Base-by-base conservation (phyloP, 805 yeast species). In the Candida caryicola region DNA sequence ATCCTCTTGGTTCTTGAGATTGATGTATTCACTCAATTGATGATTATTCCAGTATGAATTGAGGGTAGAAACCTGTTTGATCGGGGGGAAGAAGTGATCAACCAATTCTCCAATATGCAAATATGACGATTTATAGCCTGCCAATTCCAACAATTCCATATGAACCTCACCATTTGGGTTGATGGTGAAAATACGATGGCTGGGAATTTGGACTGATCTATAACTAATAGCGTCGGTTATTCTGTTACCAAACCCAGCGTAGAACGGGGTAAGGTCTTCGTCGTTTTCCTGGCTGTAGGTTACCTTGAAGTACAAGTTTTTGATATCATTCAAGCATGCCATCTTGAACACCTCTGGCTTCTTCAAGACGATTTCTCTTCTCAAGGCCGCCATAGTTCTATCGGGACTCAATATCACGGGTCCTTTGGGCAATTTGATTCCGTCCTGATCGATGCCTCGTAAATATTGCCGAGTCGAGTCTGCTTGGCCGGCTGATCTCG, bases 271-370 rank as follows among this genome's bases (percentile, higher is more conserved):
- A 33, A 76, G 66, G 10, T 49, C 58, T 4, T 39, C 47, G 14
- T 47, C 44, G 5, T 31, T 41, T 23, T 26, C 49, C 7, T 39
- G 37, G 23, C 38, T 43, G 19, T 34, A 35, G 3, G 29, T 5
- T 8, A 23, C 35, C 40, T 13, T 31, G 38, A 65, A 76, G 60
- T 85, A 91, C 15, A 93, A 67, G 31, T 81, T 75, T 52, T 80
- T 79, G 43, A 93, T 81, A 64, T 93, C 99, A 38, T 82, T 80
- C 44, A 93, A 68, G 61, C 98, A 91, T 1, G 99, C 95, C 90
- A 93, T 93, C 55, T 93, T 93, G 71, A 93, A 93, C n/a, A 93
- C 93, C 61, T 93, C 98, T 0, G 99, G 99, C 56, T 91, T 91
- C 49, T 90, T 87, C 55, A 91, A 65, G 32, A 93, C 91, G 18